phyloP scores from a whole-genome alignment of 2,329 filamentous ascomycete species.

The Trichoderma hamatum region DNA sequence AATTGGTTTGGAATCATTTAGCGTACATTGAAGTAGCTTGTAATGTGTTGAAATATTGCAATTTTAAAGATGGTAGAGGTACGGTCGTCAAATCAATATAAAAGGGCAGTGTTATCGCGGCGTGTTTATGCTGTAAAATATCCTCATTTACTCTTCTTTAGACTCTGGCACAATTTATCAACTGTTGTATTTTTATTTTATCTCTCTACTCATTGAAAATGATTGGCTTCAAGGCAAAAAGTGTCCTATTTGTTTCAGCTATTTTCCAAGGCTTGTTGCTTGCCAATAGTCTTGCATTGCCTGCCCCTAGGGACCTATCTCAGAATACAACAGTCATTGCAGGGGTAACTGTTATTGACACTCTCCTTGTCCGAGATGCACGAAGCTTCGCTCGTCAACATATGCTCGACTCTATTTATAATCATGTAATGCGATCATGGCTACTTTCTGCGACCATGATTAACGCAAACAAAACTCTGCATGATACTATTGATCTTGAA shows the following conservation, averaged over 20 bases:
- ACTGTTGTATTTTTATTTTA: not conserved
- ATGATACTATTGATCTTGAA: not conserved
- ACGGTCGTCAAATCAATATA: not conserved
- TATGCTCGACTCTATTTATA: not conserved
- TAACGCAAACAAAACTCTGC: not conserved
- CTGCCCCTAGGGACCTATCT: not conserved
- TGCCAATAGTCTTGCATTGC: not conserved
- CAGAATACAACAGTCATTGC: not conserved
- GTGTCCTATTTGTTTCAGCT: not conserved
- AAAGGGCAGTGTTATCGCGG: not conserved
- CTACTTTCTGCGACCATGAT: not conserved
- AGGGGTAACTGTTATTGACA: constrained; percentile 3
- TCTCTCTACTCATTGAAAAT: not conserved
- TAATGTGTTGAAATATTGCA: not conserved
- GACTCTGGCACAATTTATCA: not conserved
- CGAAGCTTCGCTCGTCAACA: not conserved
- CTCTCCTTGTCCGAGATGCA: not conserved
- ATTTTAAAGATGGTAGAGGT: not conserved
- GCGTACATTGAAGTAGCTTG: not conserved
- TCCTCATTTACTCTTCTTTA: not conserved
- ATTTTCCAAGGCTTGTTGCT: not conserved
- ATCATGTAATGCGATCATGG: constrained; percentile 6
- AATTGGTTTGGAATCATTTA: not conserved
- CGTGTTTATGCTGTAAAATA: not conserved
- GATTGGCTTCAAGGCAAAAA: not conserved